Evolutionary conservation across 495 filamentous ascomycete species (phyloP).

Genomic region (Talaromyces wortmannii): DNA sequence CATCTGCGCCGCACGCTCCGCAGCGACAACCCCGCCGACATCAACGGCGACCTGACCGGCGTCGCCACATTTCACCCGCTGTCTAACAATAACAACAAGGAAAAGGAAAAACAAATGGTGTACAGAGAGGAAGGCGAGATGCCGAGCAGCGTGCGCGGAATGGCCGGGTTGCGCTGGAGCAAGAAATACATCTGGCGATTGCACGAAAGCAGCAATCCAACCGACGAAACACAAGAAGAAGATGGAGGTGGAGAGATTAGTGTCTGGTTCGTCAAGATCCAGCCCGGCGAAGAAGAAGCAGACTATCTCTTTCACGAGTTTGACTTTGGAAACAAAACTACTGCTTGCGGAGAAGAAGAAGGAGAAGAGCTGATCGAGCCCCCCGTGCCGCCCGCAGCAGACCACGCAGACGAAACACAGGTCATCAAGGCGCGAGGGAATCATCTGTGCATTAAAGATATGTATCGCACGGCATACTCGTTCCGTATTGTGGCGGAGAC

Average conservation of each 20-base stretch:
- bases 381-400: neutral
- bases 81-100: neutral
- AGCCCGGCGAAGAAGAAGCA: slow-evolving; percentile 18
- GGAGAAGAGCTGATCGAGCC: neutral
- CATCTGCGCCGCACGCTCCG: slow-evolving; percentile 32
- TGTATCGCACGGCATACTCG: slow-evolving; percentile 42
- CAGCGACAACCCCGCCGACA: slow-evolving; percentile 34
- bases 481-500: slow-evolving; percentile 28
- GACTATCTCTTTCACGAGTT: slow-evolving; percentile 43
- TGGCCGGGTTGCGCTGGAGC: slow-evolving; percentile 28
- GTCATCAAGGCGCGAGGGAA: slow-evolving; percentile 32
- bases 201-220: slow-evolving; percentile 1
- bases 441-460: slow-evolving; percentile 42
- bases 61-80: slow-evolving; percentile 31
- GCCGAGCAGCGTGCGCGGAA: slow-evolving; percentile 9
- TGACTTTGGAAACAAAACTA: too few relatives aligned
- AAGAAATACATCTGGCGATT: slow-evolving; percentile 43
- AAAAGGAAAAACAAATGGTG: slow-evolving; percentile 20
- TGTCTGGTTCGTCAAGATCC: slow-evolving; percentile 40
- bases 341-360: neutral
- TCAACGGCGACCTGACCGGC: slow-evolving; percentile 32
- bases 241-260: slow-evolving; percentile 17
- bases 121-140: slow-evolving; percentile 42
- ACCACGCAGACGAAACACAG: slow-evolving; percentile 8
- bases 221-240: neutral